A percentile compares a stretch with the other conserved stretches of the same genome.
Conservation (phyloP, 257 asterid genomes). For the Nicotiana benthamiana region DNA sequence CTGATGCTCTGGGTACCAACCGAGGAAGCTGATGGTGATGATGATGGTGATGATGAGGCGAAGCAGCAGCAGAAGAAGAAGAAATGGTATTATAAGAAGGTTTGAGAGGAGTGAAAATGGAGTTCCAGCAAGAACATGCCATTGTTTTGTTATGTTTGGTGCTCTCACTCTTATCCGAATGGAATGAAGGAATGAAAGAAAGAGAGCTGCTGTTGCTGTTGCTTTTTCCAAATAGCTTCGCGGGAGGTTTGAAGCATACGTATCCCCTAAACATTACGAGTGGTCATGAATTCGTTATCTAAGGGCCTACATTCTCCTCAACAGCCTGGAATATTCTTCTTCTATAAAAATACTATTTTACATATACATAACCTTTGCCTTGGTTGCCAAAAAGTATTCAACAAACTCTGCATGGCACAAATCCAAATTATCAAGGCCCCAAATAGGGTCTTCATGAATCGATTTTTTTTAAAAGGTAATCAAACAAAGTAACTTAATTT, state of each 20-base stretch:
- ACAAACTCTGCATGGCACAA: no score
- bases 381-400: no score
- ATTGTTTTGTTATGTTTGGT: neutral
- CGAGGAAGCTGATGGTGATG: conserved; percentile 4
- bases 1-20: neutral
- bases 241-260: conserved; percentile 7
- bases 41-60: neutral
- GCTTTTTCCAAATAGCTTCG: conserved; percentile 5
- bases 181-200: neutral
- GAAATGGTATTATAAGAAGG: neutral
- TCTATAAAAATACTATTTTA: no score
- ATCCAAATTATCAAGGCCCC: no score
- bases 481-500: no score
- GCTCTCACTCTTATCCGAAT: conserved; percentile 4
- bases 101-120: conserved; percentile 1
- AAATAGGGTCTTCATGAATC: no score
- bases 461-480: no score
- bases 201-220: neutral
- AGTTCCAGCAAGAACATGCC: conserved; percentile 2
- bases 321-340: neutral
- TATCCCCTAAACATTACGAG: neutral
- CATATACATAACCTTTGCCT: no score
- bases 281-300: neutral
- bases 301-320: neutral
- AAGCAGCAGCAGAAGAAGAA: no score